These are phyloP conservation scores for Ogataea paraovalis DNA, from an alignment of 805 yeast species.

Conservation along the genomic window DNA sequence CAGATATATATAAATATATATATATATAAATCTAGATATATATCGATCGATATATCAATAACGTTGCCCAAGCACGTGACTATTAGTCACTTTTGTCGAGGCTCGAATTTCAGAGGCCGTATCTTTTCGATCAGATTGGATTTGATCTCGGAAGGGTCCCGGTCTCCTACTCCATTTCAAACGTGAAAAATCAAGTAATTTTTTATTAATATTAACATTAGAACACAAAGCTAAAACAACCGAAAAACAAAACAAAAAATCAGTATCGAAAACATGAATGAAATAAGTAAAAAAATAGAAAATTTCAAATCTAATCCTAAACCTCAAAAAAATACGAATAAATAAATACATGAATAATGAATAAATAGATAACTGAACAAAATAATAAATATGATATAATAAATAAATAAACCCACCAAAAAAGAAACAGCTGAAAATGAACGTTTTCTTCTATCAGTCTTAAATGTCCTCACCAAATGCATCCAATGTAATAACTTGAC, in stretches of 20 bases:
- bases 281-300: not conserved
- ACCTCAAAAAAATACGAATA: not conserved
- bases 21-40: too few relatives aligned
- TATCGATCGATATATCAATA: too few relatives aligned
- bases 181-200: too few relatives aligned
- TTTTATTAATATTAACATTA: not conserved
- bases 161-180: too few relatives aligned
- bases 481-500: constrained; percentile 78
- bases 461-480: constrained; percentile 74
- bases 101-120: too few relatives aligned
- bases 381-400: not conserved
- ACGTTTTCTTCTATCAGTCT: too few relatives aligned
- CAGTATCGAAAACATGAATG: not conserved
- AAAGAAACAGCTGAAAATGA: not conserved
- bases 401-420: not conserved
- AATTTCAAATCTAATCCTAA: not conserved
- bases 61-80: too few relatives aligned
- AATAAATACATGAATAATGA: not conserved
- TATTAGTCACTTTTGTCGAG: too few relatives aligned
- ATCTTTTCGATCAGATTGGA: too few relatives aligned
- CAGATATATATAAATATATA: too few relatives aligned
- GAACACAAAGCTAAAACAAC: not conserved
- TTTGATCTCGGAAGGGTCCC: too few relatives aligned
- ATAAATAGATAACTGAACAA: not conserved
- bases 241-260: not conserved